Evolutionary conservation across 2,329 filamentous ascomycete genomes (phyloP).

Genomic region (Colletotrichum horii): DNA sequence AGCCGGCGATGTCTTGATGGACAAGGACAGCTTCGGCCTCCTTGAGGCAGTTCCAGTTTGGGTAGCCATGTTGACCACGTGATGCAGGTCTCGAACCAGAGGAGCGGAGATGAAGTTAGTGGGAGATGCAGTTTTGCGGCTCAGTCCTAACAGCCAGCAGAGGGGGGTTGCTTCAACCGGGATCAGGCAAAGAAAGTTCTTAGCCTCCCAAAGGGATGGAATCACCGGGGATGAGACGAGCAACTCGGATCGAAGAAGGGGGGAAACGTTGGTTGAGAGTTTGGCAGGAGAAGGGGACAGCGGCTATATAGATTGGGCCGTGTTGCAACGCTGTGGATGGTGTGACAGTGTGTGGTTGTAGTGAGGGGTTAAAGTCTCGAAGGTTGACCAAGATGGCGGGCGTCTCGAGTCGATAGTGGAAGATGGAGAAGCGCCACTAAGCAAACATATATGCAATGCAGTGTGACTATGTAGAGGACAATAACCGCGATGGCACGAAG

Average conservation of each 20-base stretch:
- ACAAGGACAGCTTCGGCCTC: conserved; percentile 62
- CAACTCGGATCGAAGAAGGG: background rate
- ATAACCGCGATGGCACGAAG: conserved; percentile 24
- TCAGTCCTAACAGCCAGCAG: conserved; percentile 27
- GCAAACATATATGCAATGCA: conserved; percentile 23
- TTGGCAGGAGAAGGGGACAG: background rate
- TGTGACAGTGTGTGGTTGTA: background rate
- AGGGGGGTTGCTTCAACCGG: conserved; percentile 24
- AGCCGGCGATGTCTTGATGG: conserved; percentile 52
- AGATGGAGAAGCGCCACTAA: conserved; percentile 11
- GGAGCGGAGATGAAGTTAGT: background rate
- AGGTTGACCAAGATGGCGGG: background rate
- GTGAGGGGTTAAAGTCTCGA: background rate
- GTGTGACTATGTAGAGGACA: conserved; percentile 21
- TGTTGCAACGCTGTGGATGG: background rate
- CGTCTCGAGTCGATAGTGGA: background rate
- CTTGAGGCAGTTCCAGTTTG: conserved; percentile 42
- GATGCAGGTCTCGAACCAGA: background rate
- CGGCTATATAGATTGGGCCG: conserved; percentile 21
- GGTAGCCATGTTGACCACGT: conserved; percentile 38
- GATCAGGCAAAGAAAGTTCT: conserved; percentile 26
- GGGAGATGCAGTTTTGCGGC: background rate
- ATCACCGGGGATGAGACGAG: background rate
- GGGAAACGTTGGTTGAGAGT: background rate
- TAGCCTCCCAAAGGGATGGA: conserved; percentile 20